phyloP scores from a whole-genome alignment of 345 rosid species.

The Hypericum perforatum region DNA sequence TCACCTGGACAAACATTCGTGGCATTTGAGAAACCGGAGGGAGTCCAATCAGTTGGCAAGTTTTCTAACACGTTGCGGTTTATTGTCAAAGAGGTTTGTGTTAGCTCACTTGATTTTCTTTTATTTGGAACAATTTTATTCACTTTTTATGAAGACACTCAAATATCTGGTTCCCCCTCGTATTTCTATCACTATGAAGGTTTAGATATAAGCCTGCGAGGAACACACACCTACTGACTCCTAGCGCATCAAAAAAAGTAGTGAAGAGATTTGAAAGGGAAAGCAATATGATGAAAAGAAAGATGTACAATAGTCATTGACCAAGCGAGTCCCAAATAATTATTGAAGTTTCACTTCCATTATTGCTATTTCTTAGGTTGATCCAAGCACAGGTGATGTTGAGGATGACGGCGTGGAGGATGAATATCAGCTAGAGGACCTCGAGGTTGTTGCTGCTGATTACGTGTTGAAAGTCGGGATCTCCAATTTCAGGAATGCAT shows the following conservation, averaged over 20 bases:
- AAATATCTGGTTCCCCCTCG: too few relatives aligned
- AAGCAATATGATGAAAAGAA: too few relatives aligned
- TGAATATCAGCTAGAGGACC: slow-evolving; percentile 94
- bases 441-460: slow-evolving; percentile 90
- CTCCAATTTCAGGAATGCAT: slow-evolving; percentile 91
- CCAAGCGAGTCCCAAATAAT: too few relatives aligned
- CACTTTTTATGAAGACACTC: too few relatives aligned
- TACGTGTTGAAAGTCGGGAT: slow-evolving; percentile 78
- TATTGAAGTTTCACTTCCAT: too few relatives aligned
- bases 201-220: too few relatives aligned
- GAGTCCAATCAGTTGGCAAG: slow-evolving; percentile 74
- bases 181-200: too few relatives aligned
- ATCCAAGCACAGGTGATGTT: slow-evolving; percentile 74
- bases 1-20: slow-evolving; percentile 85
- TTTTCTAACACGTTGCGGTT: slow-evolving; percentile 81
- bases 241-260: too few relatives aligned
- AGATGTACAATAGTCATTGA: too few relatives aligned
- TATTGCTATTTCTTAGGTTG: slow-evolving; percentile 44
- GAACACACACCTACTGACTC: too few relatives aligned
- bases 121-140: too few relatives aligned
- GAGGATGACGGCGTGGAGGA: slow-evolving; percentile 98
- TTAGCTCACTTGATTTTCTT: background rate
- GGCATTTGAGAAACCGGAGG: slow-evolving; percentile 83
- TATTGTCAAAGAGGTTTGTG: slow-evolving; percentile 76
- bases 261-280: too few relatives aligned